Conservation (phyloP, 768 basidiomycete genomes). For the Mycena vulgaris region DNA sequence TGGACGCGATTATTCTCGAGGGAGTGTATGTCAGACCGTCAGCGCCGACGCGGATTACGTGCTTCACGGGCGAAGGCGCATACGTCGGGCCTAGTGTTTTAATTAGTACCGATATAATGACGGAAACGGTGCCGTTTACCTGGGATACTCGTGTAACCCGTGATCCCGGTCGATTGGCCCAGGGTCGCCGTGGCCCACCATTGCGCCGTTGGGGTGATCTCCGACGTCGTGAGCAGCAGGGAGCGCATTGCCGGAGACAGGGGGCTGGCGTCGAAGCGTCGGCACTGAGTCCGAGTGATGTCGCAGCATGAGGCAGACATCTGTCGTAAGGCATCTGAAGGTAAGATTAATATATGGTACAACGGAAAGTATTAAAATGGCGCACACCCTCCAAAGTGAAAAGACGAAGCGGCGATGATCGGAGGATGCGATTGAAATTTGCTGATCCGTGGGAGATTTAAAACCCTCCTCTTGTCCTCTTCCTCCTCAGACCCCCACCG, state of each 20-base stretch:
- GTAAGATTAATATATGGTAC: background rate
- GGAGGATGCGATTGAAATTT: too few species aligned
- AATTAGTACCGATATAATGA: background rate
- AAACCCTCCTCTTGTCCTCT: too few species aligned
- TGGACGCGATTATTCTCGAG: slow-evolving; percentile 31
- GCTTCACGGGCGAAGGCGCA: slow-evolving; percentile 24
- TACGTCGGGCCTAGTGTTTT: background rate
- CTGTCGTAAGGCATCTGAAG: slow-evolving; percentile 29
- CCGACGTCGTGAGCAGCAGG: background rate
- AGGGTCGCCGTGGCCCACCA: slow-evolving; percentile 40
- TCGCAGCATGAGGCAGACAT: slow-evolving; percentile 33
- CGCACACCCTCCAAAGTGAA: too few species aligned
- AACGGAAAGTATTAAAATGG: too few species aligned
- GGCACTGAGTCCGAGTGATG: slow-evolving; percentile 36
- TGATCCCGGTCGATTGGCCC: slow-evolving; percentile 50
- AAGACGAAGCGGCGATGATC: too few species aligned
- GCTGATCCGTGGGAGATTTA: too few species aligned
- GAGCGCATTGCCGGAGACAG: slow-evolving; percentile 24
- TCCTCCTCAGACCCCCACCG: too few species aligned
- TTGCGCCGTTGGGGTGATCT: too few species aligned
- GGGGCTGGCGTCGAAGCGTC: slow-evolving; percentile 23
- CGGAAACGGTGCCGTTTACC: slow-evolving; percentile 11
- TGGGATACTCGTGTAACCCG: slow-evolving; percentile 36
- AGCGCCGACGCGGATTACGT: slow-evolving; percentile 37
- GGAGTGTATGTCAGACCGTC: slow-evolving; percentile 37